phyloP scores from a whole-genome alignment of 306 rosid genomes.

The Sphenostylis stenocarpa region DNA sequence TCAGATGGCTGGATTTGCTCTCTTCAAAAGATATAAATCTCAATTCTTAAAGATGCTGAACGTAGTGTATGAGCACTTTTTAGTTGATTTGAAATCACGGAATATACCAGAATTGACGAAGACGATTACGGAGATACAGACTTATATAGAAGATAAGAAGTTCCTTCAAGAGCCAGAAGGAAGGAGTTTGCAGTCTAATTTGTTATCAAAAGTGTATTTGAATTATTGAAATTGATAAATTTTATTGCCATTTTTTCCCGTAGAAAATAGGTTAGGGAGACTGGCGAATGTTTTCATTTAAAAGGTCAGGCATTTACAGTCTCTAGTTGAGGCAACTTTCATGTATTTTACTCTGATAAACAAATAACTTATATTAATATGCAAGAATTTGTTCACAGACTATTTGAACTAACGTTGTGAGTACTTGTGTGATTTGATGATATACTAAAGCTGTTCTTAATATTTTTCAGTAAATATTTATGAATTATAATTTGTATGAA shows the following conservation, averaged over 20 bases:
- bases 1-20: constrained; percentile 75
- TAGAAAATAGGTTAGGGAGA: neutral
- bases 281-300: neutral
- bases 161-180: constrained; percentile 51
- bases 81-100: constrained; percentile 53
- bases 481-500: neutral
- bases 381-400: neutral
- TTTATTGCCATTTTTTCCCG: neutral
- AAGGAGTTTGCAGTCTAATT: constrained; percentile 45
- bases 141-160: constrained; percentile 61
- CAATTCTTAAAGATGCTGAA: constrained; percentile 70
- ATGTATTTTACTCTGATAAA: neutral
- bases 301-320: neutral
- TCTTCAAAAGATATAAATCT: constrained; percentile 66
- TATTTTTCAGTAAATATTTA: too few species aligned
- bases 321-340: neutral
- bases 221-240: neutral
- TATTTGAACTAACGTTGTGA: neutral
- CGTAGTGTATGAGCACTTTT: constrained; percentile 48
- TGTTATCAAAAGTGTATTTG: constrained; percentile 41
- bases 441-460: neutral
- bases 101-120: constrained; percentile 36
- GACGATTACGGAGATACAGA: constrained; percentile 44
- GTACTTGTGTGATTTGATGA: neutral
- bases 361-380: neutral